phyloP scores from a whole-genome alignment of 2,329 filamentous ascomycete genomes.

The Immersiporthe knoxdaviesiana region DNA sequence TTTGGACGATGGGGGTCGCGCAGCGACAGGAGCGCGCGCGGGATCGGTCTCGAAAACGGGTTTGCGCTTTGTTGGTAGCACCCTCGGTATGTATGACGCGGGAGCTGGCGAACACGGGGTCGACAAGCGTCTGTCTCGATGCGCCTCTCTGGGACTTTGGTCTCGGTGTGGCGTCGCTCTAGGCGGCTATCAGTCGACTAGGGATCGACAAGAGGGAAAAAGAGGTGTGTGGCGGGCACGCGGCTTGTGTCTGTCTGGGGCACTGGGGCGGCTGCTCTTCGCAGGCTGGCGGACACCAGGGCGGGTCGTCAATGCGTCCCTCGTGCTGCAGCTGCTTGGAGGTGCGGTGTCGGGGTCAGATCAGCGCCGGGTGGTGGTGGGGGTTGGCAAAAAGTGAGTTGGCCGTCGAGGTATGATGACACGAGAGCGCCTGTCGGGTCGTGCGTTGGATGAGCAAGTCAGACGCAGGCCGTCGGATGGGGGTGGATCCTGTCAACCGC shows the following conservation, averaged over 20 bases:
- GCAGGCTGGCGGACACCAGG: background rate
- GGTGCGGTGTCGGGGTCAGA: background rate
- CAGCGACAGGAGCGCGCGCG: constrained; percentile 40
- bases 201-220: constrained; percentile 3
- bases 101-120: constrained; percentile 1
- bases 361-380: background rate
- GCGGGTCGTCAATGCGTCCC: background rate
- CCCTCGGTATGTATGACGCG: background rate
- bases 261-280: no score
- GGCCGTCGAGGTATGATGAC: background rate
- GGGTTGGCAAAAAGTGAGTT: background rate
- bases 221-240: constrained; percentile 6
- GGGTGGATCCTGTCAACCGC: background rate
- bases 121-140: constrained; percentile 11
- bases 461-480: background rate
- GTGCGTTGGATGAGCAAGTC: constrained; percentile 4
- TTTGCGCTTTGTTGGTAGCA: background rate
- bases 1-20: constrained; percentile 41
- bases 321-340: background rate
- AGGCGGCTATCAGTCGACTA: constrained; percentile 16
- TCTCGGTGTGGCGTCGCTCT: constrained; percentile 19
- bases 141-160: background rate
- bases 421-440: constrained; percentile 4
- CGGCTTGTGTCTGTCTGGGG: background rate
- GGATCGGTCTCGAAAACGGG: constrained; percentile 19